These are phyloP conservation scores for Arthroderma sp. DNA, from an alignment of 2,329 filamentous ascomycete species.

Conservation along the genomic window DNA sequence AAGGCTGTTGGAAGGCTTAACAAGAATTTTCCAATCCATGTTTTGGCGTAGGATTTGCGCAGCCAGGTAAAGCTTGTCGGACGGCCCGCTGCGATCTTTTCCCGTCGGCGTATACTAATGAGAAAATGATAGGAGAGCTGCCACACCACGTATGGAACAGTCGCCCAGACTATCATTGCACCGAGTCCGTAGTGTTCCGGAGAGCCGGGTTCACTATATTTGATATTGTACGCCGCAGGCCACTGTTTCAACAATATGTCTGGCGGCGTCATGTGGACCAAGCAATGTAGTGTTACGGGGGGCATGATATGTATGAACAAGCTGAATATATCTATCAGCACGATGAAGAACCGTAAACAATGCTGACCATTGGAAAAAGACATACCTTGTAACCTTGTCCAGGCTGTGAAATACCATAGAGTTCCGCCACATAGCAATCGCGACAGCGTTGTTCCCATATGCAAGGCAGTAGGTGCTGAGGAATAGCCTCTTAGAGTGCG, in stretches of 20 bases:
- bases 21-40: conserved; percentile 76
- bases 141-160: conserved; percentile 84
- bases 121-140: conserved; percentile 86
- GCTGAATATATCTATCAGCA: conserved; percentile 25
- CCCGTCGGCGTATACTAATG: conserved; percentile 85
- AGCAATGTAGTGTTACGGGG: conserved; percentile 79
- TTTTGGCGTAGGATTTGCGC: conserved; percentile 76
- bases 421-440: conserved; percentile 98
- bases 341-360: not conserved
- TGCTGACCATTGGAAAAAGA: conserved; percentile 19
- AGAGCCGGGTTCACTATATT: conserved; percentile 52
- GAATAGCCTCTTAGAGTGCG: conserved; percentile 77
- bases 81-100: conserved; percentile 89
- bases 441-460: conserved; percentile 92
- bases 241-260: conserved; percentile 57
- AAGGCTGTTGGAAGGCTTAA: conserved; percentile 59
- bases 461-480: conserved; percentile 85
- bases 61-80: conserved; percentile 98
- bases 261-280: conserved; percentile 66
- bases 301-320: conserved; percentile 99
- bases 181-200: conserved; percentile 64
- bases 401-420: conserved; percentile 96
- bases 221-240: conserved; percentile 75
- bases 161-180: conserved; percentile 90
- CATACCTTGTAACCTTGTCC: conserved; percentile 82